Conservation (phyloP, 78 protist genomes). For the Pigoraptor vietnamica region DNA sequence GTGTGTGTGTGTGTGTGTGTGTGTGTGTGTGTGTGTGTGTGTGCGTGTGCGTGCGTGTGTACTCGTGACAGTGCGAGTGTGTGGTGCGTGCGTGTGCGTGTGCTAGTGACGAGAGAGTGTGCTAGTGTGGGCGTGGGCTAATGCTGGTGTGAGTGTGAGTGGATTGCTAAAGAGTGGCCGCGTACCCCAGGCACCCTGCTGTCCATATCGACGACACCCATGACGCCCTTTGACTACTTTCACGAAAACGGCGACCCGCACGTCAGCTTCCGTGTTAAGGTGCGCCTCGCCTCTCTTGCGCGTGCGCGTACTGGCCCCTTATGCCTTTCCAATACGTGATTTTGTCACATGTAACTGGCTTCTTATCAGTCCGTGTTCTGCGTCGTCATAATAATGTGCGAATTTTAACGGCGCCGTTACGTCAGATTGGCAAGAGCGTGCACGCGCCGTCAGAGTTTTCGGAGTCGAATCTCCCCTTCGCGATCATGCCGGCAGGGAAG, state of each 20-base stretch:
- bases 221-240: not conserved
- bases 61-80: too few species aligned
- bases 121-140: too few species aligned
- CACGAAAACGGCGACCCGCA: not conserved
- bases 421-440: not conserved
- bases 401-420: too few species aligned
- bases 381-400: too few species aligned
- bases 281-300: too few species aligned
- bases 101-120: too few species aligned
- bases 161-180: not conserved
- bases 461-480: not conserved
- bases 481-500: not conserved
- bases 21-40: too few species aligned
- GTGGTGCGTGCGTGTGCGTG: too few species aligned
- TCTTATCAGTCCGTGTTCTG: not conserved
- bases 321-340: too few species aligned
- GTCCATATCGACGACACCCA: not conserved
- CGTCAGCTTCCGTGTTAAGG: not conserved
- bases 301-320: too few species aligned
- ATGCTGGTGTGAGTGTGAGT: not conserved
- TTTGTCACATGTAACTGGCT: not conserved
- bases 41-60: too few species aligned
- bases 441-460: not conserved
- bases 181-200: not conserved
- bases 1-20: too few species aligned